These are phyloP conservation scores for Phytopythium helicoides DNA, from an alignment of 352 stramenopile species.

Conservation along the genomic window DNA sequence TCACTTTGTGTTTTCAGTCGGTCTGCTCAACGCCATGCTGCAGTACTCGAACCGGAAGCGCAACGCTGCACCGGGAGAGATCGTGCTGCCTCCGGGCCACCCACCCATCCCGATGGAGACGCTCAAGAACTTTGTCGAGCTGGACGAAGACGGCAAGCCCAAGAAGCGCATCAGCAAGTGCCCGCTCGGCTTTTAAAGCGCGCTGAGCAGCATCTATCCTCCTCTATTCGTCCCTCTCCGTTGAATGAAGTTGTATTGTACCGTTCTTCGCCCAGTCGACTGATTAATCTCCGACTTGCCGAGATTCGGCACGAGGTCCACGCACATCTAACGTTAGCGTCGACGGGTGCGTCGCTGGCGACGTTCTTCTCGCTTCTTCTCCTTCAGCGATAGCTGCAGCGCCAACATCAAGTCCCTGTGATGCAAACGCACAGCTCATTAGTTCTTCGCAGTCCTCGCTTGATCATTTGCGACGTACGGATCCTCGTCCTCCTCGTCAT, in stretches of 20 bases:
- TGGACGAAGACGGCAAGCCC: conserved; percentile 37
- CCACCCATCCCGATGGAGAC: conserved; percentile 30
- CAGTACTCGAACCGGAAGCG: conserved; percentile 33
- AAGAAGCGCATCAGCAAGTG: conserved; percentile 62
- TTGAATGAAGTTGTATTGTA: too few species aligned
- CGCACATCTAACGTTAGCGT: conserved; percentile 28
- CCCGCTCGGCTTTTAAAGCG: conserved; percentile 43
- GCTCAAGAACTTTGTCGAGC: conserved; percentile 34
- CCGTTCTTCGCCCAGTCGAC: not conserved
- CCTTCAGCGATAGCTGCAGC: conserved; percentile 54
- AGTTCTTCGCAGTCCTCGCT: not conserved
- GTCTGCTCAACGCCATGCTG: conserved; percentile 43
- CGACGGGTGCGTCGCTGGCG: conserved; percentile 34
- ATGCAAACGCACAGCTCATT: too few species aligned
- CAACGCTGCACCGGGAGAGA: conserved; percentile 24
- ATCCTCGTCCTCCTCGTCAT: conserved; percentile 42
- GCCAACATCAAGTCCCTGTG: conserved; percentile 51
- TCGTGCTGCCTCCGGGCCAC: conserved; percentile 32
- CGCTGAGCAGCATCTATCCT: conserved; percentile 5
- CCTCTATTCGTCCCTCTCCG: too few species aligned
- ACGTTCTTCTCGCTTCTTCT: conserved; percentile 63
- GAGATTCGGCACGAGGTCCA: too few species aligned
- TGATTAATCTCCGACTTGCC: not conserved
- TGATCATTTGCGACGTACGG: conserved; percentile 33
- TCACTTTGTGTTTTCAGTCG: conserved; percentile 16